Percentiles rank a stretch among this genome's conserved stretches.
These are phyloP conservation scores for Ceratocystis lukuohia DNA, from an alignment of 2,329 filamentous ascomycete species.

Conservation along the genomic window DNA sequence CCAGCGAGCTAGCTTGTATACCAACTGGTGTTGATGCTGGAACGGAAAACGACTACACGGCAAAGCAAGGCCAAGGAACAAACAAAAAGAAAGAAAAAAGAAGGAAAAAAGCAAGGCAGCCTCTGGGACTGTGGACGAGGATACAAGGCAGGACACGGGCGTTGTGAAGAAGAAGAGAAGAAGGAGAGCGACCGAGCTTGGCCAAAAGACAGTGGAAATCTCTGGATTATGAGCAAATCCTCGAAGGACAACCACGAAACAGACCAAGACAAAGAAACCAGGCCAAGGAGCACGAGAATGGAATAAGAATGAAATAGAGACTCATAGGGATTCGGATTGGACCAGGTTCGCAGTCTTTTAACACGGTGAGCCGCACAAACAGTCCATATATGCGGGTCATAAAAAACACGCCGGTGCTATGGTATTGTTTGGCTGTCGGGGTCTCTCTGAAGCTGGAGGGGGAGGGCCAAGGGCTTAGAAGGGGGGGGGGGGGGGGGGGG, in stretches of 20 bases:
- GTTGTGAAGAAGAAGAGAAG: neutral
- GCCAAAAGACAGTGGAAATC: neutral
- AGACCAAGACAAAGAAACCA: slow-evolving; percentile 10
- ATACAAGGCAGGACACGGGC: neutral
- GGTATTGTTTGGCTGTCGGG: neutral
- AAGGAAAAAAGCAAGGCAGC: neutral
- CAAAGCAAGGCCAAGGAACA: neutral
- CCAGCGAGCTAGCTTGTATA: neutral
- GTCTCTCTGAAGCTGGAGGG: neutral
- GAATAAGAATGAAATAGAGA: slow-evolving; percentile 17
- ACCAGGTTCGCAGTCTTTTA: neutral
- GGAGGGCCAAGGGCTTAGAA: neutral
- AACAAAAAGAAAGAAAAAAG: neutral
- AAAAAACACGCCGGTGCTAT: neutral
- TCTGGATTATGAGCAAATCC: slow-evolving; percentile 6
- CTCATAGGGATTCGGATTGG: slow-evolving; percentile 17
- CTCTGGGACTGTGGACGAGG: neutral
- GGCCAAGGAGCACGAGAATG: slow-evolving; percentile 17
- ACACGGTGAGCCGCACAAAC: neutral
- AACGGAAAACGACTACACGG: neutral
- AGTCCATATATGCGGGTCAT: slow-evolving; percentile 1
- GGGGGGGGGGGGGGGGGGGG: too few relatives aligned
- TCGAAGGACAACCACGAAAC: slow-evolving; percentile 9
- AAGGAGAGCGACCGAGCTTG: neutral
- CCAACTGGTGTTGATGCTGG: neutral